Evolutionary conservation across 1,284 basidiomycete species (phyloP), one percentile per base, ranked within the genome.

Genomic region (Ganoderma lingzhi): DNA sequence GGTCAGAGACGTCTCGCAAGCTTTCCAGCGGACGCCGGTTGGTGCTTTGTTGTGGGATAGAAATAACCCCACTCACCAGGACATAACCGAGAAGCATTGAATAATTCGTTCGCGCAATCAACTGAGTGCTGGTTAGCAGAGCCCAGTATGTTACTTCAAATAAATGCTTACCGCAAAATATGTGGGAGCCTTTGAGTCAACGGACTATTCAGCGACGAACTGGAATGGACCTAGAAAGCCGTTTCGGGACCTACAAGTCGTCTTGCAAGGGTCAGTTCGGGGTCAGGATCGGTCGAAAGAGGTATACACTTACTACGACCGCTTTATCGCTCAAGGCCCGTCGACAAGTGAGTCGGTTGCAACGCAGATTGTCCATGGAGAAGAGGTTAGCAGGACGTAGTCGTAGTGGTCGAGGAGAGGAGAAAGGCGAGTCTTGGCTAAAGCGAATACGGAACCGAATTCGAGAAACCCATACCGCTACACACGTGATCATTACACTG

Each of bases 81-180:
- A 78, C 94, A 95, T 42, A 93, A 83, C 62, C 92, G 87, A 17
- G 93, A 87, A 2, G 87, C 82, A 70, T 88, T 92, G 81, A 96
- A 95, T 23, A 94, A 80, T 74, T 93, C 90, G 76, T 94, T 94
- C 30, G 94, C 94, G 77, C 94, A 95, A 28, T 93, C 91, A 69
- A 95, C 92, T 94, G 60, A 14, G 59, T 23, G 23, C 23, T 10
- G 28, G 1, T 61, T 61, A 61, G 59, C 23, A 61, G 15, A 17
- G 32, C 2, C n/a, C 12, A 14, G 23, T 30, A 30, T 23, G 10
- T 23, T 19, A 44, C 30, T n/a, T 28, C 39, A 5, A 30, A 59
- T 42, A 62, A 10, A 44, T 42, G 42, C 86, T 74, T 80, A 92
- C 93, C 84, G 78, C 93, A 94, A 78, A 95, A 94, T 78, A 95